Evolutionary conservation across 768 basidiomycete species (phyloP).

Genomic region (Agaricus blazei): DNA sequence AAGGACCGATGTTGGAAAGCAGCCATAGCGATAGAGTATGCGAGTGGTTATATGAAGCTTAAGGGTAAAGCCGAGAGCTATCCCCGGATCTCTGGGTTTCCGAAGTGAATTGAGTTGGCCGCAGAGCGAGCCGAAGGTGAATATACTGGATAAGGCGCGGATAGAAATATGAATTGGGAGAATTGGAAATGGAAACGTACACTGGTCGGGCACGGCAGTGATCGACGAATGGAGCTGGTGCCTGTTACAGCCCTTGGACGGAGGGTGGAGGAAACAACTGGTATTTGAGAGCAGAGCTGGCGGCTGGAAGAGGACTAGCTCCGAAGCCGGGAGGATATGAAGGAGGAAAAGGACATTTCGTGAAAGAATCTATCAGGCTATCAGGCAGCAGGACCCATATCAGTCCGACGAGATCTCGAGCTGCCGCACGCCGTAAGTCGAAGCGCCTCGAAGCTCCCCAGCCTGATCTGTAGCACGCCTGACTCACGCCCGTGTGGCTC

Average conservation of each 20-base stretch:
- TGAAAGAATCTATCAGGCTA: constrained; percentile 5
- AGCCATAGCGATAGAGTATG: constrained; percentile 5
- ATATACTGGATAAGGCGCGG: constrained; percentile 2
- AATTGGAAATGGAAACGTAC: constrained; percentile 7
- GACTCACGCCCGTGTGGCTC: constrained; percentile 4
- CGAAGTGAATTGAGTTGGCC: neutral
- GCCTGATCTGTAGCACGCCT: constrained; percentile 3
- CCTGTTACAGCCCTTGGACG: neutral
- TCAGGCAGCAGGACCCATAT: constrained; percentile 10
- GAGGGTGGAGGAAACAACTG: neutral
- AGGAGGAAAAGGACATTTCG: constrained; percentile 2
- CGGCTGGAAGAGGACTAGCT: constrained; percentile 1
- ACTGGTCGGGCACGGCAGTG: neutral
- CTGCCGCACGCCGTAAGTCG: neutral
- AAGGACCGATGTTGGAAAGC: constrained; percentile 11
- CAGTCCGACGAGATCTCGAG: constrained; percentile 4
- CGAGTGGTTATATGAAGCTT: constrained; percentile 4
- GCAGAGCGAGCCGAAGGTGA: neutral
- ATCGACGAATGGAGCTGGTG: constrained; percentile 5
- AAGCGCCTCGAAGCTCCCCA: constrained; percentile 8
- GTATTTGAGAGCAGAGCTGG: constrained; percentile 1
- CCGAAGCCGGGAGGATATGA: constrained; percentile 5
- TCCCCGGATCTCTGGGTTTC: neutral
- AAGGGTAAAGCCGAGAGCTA: constrained; percentile 2
- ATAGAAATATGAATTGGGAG: constrained; percentile 1